Conservation (phyloP, 352 stramenopile genomes). For the Globisporangium canariense region DNA sequence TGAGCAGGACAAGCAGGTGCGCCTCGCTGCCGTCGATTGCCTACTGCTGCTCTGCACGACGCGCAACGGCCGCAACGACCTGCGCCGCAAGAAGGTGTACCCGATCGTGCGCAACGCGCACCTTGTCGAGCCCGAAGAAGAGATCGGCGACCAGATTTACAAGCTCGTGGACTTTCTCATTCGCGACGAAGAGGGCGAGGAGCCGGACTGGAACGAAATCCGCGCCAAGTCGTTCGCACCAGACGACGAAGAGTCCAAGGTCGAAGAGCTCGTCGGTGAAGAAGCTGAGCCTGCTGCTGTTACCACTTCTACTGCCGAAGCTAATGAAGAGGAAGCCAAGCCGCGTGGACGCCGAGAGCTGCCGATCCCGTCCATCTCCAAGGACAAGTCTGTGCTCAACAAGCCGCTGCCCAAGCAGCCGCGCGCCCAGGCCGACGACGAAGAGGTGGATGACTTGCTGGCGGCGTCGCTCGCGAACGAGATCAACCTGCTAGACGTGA, state of each 20-base stretch:
- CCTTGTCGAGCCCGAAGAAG: slow-evolving; percentile 73
- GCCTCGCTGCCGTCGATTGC: slow-evolving; percentile 66
- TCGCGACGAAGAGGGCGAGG: slow-evolving; percentile 82
- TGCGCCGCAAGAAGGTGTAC: slow-evolving; percentile 86
- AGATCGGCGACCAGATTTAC: slow-evolving; percentile 86
- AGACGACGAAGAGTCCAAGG: slow-evolving; percentile 25
- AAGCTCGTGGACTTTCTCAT: slow-evolving; percentile 88
- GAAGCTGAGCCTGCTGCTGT: not conserved
- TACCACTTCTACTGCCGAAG: not conserved
- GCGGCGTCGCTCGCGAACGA: slow-evolving; percentile 64
- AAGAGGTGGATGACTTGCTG: slow-evolving; percentile 66
- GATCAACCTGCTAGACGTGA: slow-evolving; percentile 77
- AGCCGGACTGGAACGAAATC: slow-evolving; percentile 80
- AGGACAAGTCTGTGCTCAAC: slow-evolving; percentile 25
- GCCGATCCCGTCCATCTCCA: slow-evolving; percentile 10
- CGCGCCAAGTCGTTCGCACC: slow-evolving; percentile 59
- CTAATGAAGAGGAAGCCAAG: not conserved
- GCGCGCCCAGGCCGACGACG: slow-evolving; percentile 29
- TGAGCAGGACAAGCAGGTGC: slow-evolving; percentile 70
- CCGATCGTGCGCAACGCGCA: slow-evolving; percentile 83
- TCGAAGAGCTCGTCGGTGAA: not conserved
- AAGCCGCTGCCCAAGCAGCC: slow-evolving; percentile 32
- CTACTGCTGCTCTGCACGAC: slow-evolving; percentile 78
- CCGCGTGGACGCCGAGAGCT: slow-evolving; percentile 12
- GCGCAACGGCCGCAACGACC: slow-evolving; percentile 67